Base-by-base conservation (phyloP, 176 grass and related monocot genomes). In the Carex kokanica region DNA sequence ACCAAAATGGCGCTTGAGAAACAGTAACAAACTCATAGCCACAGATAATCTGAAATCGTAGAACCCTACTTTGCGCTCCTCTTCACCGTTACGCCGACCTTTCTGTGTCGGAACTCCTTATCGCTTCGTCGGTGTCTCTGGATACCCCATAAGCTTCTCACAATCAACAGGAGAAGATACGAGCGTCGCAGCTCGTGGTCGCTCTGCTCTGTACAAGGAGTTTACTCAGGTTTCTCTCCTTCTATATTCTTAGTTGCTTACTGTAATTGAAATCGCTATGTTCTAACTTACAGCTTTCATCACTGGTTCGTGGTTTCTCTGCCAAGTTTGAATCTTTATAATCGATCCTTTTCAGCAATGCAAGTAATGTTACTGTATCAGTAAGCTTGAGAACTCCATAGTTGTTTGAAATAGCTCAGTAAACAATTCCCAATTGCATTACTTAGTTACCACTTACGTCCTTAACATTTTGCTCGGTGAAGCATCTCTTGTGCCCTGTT, bases 11-110 rank as follows among this genome's bases (percentile, higher is more conserved):
- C 18, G n/a, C 18, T 72, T 21, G 12, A 72, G 68, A 45, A 45
- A 72, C 38, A 72, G 68, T 45, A 47, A 45, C 36, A 45, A 1
- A 47, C 68, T 72, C 38, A 10, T 8, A 21, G 16, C 18, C 38
- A 72, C 68, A 45, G 17, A n/a, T 23, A 72, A 72, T 72, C 68
- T 21, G 34, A 72, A 72, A 43, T 45, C 8, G 68, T 72, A 72
- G 40, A 21, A 72, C 38, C 38, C 38, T 72, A 72, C 34, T 45
- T 12, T n/a, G 29, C 5, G 17, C 15, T 40, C 12, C 65, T 65
- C 65, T 40, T 34, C 16, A 6, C 65, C 32, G 15, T 15, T 38
- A 68, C 32, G 32, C 64, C 64, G 27, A 67, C 14, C 29, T 34
- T 36, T 67, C 64, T 36, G 14, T 67, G 17, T 70, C 66, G 15